Percentiles rank a stretch among this genome's conserved stretches.
Evolutionary conservation across 805 yeast genomes (phyloP).

Genomic region (Saccharomycopsis fodiens): DNA sequence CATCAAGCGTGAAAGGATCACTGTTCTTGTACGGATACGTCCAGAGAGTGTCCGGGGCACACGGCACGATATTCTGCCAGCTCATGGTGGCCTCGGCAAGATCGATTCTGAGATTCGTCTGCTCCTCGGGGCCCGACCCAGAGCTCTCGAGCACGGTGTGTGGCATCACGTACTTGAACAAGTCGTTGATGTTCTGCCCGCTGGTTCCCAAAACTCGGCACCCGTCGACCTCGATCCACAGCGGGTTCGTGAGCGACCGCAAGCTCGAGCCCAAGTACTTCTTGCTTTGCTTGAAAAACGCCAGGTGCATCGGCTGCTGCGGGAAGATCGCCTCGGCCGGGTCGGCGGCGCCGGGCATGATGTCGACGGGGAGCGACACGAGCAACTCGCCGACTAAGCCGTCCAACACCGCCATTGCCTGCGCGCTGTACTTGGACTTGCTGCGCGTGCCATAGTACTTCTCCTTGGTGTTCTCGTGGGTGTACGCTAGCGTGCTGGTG

Average conservation of each 20-base stretch:
- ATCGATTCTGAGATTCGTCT: constrained; percentile 32
- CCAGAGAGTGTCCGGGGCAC: constrained; percentile 93
- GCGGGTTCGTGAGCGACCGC: constrained; percentile 61
- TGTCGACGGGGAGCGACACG: constrained; percentile 54
- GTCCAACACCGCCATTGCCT: constrained; percentile 51
- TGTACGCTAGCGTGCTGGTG: constrained; percentile 28
- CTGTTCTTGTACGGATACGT: constrained; percentile 70
- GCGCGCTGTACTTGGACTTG: constrained; percentile 42
- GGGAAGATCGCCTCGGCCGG: constrained; percentile 84
- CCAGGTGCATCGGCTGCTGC: constrained; percentile 81
- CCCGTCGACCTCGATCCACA: constrained; percentile 55
- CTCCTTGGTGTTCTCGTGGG: constrained; percentile 23
- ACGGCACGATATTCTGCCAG: constrained; percentile 88
- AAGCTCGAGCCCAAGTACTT: constrained; percentile 30
- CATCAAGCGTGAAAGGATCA: constrained; percentile 78
- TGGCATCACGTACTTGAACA: constrained; percentile 56
- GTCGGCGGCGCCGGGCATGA: constrained; percentile 82
- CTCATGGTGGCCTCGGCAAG: constrained; percentile 59
- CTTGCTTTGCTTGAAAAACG: constrained; percentile 49
- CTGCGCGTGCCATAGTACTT: constrained; percentile 42
- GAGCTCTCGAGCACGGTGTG: constrained; percentile 27
- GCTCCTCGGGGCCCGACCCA: constrained; percentile 14
- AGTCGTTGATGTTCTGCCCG: constrained; percentile 81
- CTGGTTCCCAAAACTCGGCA: constrained; percentile 60
- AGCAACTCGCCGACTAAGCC: constrained; percentile 48